Evolutionary conservation across 2,329 filamentous ascomycete species (phyloP).

Genomic region (Didymellaceae sp.): DNA sequence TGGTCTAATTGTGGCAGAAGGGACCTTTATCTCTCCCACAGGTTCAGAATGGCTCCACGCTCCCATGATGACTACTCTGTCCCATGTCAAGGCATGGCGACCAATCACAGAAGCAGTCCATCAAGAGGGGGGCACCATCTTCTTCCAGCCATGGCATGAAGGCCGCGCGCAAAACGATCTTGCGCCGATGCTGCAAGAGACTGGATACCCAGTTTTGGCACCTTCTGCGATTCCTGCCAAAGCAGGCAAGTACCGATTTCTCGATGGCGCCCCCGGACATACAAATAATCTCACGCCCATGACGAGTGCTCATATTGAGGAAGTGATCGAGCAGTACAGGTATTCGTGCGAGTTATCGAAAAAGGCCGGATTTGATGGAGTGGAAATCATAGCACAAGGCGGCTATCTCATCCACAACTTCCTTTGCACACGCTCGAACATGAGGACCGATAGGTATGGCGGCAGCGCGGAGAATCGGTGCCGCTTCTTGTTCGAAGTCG

Average conservation of each 20-base stretch:
- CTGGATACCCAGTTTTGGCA: slow-evolving; percentile 24
- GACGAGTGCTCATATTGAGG: neutral
- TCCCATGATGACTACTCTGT: slow-evolving; percentile 25
- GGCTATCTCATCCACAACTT: slow-evolving; percentile 24
- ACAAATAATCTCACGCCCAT: slow-evolving; percentile 11
- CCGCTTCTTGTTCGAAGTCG: slow-evolving; percentile 41
- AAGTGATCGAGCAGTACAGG: slow-evolving; percentile 11
- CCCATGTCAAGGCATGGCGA: slow-evolving; percentile 28
- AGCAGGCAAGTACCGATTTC: slow-evolving; percentile 25
- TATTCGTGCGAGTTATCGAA: slow-evolving; percentile 7
- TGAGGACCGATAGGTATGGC: slow-evolving; percentile 42
- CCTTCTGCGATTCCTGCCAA: slow-evolving; percentile 22
- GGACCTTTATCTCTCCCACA: slow-evolving; percentile 24
- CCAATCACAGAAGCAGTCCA: slow-evolving; percentile 31
- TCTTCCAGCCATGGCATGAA: slow-evolving; percentile 34
- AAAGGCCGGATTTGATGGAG: slow-evolving; percentile 17
- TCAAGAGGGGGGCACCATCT: slow-evolving; percentile 26
- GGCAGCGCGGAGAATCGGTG: slow-evolving; percentile 40
- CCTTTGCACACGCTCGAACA: slow-evolving; percentile 28
- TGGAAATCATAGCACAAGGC: slow-evolving; percentile 24
- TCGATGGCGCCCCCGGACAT: slow-evolving; percentile 19
- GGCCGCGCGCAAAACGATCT: slow-evolving; percentile 31
- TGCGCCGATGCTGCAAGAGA: slow-evolving; percentile 26
- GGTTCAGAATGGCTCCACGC: slow-evolving; percentile 29
- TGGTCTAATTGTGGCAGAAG: slow-evolving; percentile 32